phyloP scores from a whole-genome alignment of 805 yeast species.

The Kuraishia floccosa region DNA sequence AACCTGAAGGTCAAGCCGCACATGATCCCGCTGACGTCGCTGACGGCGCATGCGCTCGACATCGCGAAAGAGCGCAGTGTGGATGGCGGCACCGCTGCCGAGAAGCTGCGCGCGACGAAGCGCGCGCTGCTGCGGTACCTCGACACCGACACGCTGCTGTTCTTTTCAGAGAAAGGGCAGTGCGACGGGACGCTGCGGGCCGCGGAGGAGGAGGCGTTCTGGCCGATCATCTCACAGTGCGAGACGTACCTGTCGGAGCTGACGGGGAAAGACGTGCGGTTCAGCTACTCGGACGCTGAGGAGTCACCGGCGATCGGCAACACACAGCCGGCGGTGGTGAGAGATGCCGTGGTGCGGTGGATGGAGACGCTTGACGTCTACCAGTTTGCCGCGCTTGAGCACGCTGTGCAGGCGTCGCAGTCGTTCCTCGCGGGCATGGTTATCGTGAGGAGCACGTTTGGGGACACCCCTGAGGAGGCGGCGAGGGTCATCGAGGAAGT shows the following conservation, averaged over 20 bases:
- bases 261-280: conserved; percentile 20
- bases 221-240: conserved; percentile 61
- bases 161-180: conserved; percentile 71
- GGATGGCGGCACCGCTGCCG: conserved; percentile 33
- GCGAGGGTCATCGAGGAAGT: conserved; percentile 52
- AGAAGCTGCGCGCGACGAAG: conserved; percentile 50
- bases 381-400: conserved; percentile 83
- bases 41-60: conserved; percentile 82
- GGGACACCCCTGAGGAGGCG: conserved; percentile 13
- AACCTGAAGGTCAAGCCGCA: conserved; percentile 61
- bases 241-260: conserved; percentile 43
- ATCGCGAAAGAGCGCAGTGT: conserved; percentile 29
- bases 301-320: conserved; percentile 74
- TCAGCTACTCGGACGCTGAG: conserved; percentile 71
- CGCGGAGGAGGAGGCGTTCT: conserved; percentile 69
- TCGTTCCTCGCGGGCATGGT: conserved; percentile 78
- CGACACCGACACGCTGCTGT: conserved; percentile 89
- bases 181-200: conserved; percentile 73
- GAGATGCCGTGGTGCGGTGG: conserved; percentile 53
- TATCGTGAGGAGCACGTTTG: conserved; percentile 35
- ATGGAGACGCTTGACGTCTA: conserved; percentile 50
- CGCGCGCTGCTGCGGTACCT: conserved; percentile 63
- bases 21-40: conserved; percentile 76
- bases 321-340: conserved; percentile 49
- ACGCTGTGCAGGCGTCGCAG: conserved; percentile 77